Base-by-base conservation (phyloP, 257 asterid species). In the Solanum verrucosum region DNA sequence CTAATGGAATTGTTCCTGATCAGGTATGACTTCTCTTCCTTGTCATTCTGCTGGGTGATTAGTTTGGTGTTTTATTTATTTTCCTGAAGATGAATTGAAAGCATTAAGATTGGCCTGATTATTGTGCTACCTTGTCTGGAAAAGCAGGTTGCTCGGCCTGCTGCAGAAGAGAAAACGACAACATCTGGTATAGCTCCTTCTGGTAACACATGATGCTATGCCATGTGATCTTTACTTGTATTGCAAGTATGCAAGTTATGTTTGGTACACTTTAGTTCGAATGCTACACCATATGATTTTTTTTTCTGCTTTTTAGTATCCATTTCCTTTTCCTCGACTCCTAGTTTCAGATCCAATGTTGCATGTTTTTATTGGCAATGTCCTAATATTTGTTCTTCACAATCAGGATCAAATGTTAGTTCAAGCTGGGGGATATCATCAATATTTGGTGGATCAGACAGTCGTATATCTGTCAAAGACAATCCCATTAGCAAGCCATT, bases 401-500 rank as follows among this genome's bases (percentile, higher is more conserved):
- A 49, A 37, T 86, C 94, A 94, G 98, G 91, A 87, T 90, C 87
- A 89, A 93, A 87, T 89, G 37, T 93, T 84, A 93, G 93, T 88
- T 95, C 99, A 33, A 83, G 89, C 84, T 97, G 99, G 99, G 98
- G 99, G 83, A 95, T 97, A 89, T 93, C 99, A 88, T 95, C 99
- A 38, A 96, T 97, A 83, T 97, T 97, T 88, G 99, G 99, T 84
- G 91, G 97, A 52, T 90, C 93, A 79, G 94, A 91, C 65, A 90
- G 89, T 88, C 97, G 98, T 46, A 14, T 92, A 49, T 86, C 94
- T 89, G 87, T 87, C n/a, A 96, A 94, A 89, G 99, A 94, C 82
- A 93, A 89, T 89, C 87, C 93, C 21, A 88, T 90, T 33, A 94
- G 91, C 91, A 94, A 92, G 91, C 90, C 92, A 77, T 91, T 77